Evolutionary conservation across 495 filamentous ascomycete genomes (phyloP).

Genomic region (Terfezia claveryi): DNA sequence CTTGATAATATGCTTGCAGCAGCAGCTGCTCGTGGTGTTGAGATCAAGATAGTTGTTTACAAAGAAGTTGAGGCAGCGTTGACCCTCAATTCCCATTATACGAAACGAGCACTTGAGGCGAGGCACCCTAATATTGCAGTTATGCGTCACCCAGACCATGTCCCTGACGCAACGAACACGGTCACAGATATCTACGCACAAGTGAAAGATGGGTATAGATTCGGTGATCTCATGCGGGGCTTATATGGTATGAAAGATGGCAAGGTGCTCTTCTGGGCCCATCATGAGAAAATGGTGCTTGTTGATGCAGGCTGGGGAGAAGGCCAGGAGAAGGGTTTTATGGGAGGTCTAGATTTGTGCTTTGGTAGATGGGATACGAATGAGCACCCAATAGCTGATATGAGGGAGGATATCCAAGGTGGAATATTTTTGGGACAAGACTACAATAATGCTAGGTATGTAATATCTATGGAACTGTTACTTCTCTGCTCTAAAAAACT

Average conservation of each 20-base stretch:
- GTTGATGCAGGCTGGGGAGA: conserved; percentile 36
- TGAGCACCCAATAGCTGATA: conserved; percentile 64
- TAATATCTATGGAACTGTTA: neutral
- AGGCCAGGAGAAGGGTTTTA: conserved; percentile 44
- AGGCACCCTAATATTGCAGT: conserved; percentile 75
- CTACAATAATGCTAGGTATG: conserved; percentile 58
- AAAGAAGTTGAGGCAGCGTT: conserved; percentile 80
- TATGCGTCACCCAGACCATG: conserved; percentile 80
- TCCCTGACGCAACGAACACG: conserved; percentile 41
- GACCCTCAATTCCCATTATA: conserved; percentile 64
- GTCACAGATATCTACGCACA: conserved; percentile 22
- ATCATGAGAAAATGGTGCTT: conserved; percentile 83
- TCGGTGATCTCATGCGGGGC: conserved; percentile 19
- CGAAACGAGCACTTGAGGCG: conserved; percentile 57
- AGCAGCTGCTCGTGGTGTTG: conserved; percentile 71
- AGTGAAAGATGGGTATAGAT: conserved; percentile 26
- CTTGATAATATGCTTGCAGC: conserved; percentile 73
- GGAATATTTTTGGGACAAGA: conserved; percentile 82
- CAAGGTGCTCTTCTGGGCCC: conserved; percentile 79
- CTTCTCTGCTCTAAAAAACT: no score
- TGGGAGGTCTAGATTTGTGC: conserved; percentile 60
- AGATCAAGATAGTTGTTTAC: conserved; percentile 80
- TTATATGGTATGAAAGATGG: conserved; percentile 66
- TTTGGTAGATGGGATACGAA: conserved; percentile 43
- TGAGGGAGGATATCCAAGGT: conserved; percentile 45